Percentiles rank a stretch among this genome's conserved stretches.
These are phyloP conservation scores for Pseudogymnoascus sp. DNA, from an alignment of 2,329 filamentous ascomycete species.

Conservation along the genomic window DNA sequence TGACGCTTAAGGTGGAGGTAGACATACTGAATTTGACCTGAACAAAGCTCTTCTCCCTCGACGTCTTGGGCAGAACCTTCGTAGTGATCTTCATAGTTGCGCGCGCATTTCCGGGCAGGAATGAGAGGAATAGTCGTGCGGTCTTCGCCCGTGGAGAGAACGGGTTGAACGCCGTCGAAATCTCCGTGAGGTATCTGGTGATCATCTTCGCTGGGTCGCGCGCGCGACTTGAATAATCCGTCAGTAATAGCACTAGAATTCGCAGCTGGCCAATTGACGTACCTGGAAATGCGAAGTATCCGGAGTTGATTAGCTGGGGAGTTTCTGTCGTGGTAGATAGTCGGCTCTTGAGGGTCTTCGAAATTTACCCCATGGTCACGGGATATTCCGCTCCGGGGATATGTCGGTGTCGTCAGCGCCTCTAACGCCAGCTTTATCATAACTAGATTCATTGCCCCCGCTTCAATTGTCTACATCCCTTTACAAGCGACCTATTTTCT, in stretches of 20 bases:
- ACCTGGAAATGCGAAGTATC: background rate
- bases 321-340: background rate
- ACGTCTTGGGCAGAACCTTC: constrained; percentile 63
- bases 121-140: constrained; percentile 78
- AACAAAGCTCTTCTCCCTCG: constrained; percentile 61
- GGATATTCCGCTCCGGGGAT: constrained; percentile 1
- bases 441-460: background rate
- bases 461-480: background rate
- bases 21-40: constrained; percentile 75
- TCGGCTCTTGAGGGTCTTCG: background rate
- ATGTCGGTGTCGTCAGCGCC: background rate
- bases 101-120: constrained; percentile 73
- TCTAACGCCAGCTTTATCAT: constrained; percentile 1
- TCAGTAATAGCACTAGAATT: background rate
- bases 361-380: constrained; percentile 10
- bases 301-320: constrained; percentile 7
- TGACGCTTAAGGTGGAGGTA: background rate
- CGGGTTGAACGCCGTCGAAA: constrained; percentile 84
- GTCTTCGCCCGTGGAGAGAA: constrained; percentile 74
- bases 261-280: background rate
- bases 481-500: background rate
- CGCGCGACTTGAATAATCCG: constrained; percentile 1
- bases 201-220: constrained; percentile 52
- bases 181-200: constrained; percentile 76
- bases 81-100: constrained; percentile 70